These are phyloP conservation scores for Colletotrichum higginsianum DNA, from an alignment of 2,329 filamentous ascomycete species.

Conservation along the genomic window DNA sequence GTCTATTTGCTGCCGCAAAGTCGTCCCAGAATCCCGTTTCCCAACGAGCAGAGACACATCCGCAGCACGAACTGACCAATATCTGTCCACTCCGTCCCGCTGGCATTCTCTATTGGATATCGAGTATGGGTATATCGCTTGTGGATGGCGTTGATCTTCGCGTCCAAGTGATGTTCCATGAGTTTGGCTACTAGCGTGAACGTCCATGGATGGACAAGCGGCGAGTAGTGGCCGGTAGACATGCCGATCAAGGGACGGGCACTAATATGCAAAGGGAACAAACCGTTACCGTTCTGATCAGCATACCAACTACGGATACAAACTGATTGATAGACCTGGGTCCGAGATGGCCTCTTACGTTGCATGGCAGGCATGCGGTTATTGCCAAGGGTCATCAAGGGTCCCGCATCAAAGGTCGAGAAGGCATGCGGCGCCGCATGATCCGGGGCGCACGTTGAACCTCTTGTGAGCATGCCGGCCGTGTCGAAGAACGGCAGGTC, in stretches of 20 bases:
- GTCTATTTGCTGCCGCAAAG: conserved; percentile 14
- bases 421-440: conserved; percentile 24
- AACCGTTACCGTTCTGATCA: conserved; percentile 22
- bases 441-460: conserved; percentile 24
- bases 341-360: conserved; percentile 2
- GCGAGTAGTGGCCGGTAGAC: conserved; percentile 20
- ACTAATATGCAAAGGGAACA: conserved; percentile 9
- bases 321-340: not conserved
- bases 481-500: conserved; percentile 8
- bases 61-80: not conserved
- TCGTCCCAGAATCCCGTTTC: conserved; percentile 15
- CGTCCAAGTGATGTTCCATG: conserved; percentile 4
- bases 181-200: conserved; percentile 13
- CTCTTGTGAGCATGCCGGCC: conserved; percentile 12
- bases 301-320: not conserved
- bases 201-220: not conserved
- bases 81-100: not conserved
- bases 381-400: conserved; percentile 1
- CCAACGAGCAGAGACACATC: conserved; percentile 17
- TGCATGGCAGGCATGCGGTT: conserved; percentile 20
- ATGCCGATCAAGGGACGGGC: conserved; percentile 14
- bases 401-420: conserved; percentile 6
- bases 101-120: not conserved
- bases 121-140: conserved; percentile 6
- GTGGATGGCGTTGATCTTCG: conserved; percentile 9